Evolutionary conservation across 306 rosid species (phyloP).

Genomic region (Lathyrus aphaca): DNA sequence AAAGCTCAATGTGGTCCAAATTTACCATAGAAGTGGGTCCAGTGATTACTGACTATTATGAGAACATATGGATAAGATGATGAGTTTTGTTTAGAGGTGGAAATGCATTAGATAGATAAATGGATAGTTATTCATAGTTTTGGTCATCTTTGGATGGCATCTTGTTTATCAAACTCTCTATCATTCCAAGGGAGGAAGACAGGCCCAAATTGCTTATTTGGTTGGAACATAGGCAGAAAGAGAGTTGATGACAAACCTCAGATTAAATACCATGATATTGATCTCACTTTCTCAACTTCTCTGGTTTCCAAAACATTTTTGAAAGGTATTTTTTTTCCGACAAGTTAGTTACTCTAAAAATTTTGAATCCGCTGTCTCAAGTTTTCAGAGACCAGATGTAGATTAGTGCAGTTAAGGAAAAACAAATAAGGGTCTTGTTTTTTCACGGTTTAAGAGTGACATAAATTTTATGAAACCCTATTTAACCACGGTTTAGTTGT

Average conservation of each 20-base stretch:
- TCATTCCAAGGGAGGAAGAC: constrained; percentile 45
- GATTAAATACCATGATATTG: constrained; percentile 65
- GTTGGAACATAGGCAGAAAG: constrained; percentile 67
- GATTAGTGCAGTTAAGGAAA: no score
- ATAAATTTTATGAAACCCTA: no score
- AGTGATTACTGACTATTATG: not conserved
- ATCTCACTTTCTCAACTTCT: constrained; percentile 78
- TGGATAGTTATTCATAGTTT: constrained; percentile 2
- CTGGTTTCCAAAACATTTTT: constrained; percentile 70
- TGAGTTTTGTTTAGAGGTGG: constrained; percentile 31
- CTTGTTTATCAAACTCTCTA: constrained; percentile 48
- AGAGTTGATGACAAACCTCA: constrained; percentile 51
- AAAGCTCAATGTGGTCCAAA: not conserved
- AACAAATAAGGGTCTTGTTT: no score
- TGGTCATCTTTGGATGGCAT: constrained; percentile 57
- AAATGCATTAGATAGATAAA: constrained; percentile 19
- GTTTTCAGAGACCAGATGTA: no score
- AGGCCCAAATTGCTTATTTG: constrained; percentile 61
- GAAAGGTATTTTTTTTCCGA: constrained; percentile 52
- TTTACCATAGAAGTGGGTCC: constrained; percentile 17
- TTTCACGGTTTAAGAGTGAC: no score
- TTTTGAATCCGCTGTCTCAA: not conserved
- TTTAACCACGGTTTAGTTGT: no score
- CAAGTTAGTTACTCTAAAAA: not conserved
- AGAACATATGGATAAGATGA: constrained; percentile 43